Conservation (phyloP, 176 grass and related monocot genomes). For the Oryza longistaminata region DNA sequence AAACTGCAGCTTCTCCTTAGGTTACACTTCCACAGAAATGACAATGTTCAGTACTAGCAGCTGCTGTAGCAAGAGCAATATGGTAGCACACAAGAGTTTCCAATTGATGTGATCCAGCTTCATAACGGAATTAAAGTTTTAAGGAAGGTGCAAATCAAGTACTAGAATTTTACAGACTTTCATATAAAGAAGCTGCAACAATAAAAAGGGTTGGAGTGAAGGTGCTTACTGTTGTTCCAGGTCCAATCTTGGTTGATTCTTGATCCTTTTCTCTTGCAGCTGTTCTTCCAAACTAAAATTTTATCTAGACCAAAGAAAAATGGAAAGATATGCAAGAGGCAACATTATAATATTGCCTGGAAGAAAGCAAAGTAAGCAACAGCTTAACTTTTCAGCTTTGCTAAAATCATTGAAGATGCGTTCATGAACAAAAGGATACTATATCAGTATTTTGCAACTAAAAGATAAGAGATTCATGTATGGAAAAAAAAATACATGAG, state of each 20-base stretch:
- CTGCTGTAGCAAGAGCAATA: slow-evolving; percentile 1
- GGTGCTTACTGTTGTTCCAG: neutral
- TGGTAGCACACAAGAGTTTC: neutral
- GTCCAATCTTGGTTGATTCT: slow-evolving; percentile 18
- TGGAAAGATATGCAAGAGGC: neutral
- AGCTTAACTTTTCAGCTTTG: neutral
- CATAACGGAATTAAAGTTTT: slow-evolving; percentile 11
- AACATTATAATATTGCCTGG: neutral
- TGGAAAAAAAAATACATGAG: neutral
- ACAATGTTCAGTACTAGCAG: neutral
- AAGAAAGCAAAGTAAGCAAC: neutral
- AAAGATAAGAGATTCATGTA: slow-evolving; percentile 19
- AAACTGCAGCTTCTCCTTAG: neutral
- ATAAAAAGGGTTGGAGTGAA: neutral
- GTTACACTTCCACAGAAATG: neutral
- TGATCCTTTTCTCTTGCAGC: neutral
- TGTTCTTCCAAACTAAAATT: slow-evolving; percentile 4
- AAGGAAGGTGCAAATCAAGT: neutral
- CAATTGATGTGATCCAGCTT: slow-evolving; percentile 8
- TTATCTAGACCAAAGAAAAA: slow-evolving; percentile 17
- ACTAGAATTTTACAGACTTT: slow-evolving; percentile 13
- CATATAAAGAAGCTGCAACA: neutral
- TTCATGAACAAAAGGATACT: neutral
- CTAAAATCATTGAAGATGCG: neutral
- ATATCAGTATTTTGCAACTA: neutral